Conservation (phyloP, 2,329 filamentous ascomycete species). For the Leptographium wingfieldii region DNA sequence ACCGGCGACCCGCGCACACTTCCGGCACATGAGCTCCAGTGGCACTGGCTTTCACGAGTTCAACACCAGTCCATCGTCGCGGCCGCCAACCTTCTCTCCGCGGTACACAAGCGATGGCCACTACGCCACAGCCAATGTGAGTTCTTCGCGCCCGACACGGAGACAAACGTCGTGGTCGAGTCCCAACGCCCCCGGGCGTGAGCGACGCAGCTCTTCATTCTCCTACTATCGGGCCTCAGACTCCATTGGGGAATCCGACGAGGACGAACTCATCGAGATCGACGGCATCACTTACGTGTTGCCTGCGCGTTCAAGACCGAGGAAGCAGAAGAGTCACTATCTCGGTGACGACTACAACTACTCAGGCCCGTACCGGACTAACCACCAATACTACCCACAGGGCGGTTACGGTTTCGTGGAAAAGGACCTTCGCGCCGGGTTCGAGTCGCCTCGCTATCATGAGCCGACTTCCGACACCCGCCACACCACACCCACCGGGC, state of each 20-base stretch:
- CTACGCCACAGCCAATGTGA: slow-evolving; percentile 56
- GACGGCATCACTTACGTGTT: slow-evolving; percentile 40
- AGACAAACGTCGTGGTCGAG: slow-evolving; percentile 32
- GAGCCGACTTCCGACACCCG: slow-evolving; percentile 23
- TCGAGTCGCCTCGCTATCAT: slow-evolving; percentile 25
- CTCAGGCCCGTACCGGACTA: slow-evolving; percentile 44
- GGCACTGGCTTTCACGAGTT: slow-evolving; percentile 23
- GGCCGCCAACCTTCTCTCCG: slow-evolving; percentile 41
- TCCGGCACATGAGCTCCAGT: slow-evolving; percentile 30
- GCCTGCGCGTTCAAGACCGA: slow-evolving; percentile 36
- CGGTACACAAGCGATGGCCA: slow-evolving; percentile 50
- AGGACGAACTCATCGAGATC: slow-evolving; percentile 46
- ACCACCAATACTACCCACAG: slow-evolving; percentile 45
- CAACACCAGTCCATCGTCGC: slow-evolving; percentile 23
- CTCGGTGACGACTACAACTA: slow-evolving; percentile 21
- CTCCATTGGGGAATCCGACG: slow-evolving; percentile 50
- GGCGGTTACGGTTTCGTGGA: slow-evolving; percentile 23
- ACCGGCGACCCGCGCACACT: slow-evolving; percentile 41
- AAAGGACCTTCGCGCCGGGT: slow-evolving; percentile 22
- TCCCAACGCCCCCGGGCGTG: slow-evolving; percentile 33
- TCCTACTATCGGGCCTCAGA: slow-evolving; percentile 47
- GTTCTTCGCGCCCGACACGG: slow-evolving; percentile 34
- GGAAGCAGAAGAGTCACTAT: slow-evolving; percentile 24
- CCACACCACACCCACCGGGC: slow-evolving; percentile 26
- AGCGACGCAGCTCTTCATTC: slow-evolving; percentile 40